Evolutionary conservation across 2,329 filamentous ascomycete species (phyloP), one percentile per base, ranked within the genome.

Genomic region (Fusarium napiforme): DNA sequence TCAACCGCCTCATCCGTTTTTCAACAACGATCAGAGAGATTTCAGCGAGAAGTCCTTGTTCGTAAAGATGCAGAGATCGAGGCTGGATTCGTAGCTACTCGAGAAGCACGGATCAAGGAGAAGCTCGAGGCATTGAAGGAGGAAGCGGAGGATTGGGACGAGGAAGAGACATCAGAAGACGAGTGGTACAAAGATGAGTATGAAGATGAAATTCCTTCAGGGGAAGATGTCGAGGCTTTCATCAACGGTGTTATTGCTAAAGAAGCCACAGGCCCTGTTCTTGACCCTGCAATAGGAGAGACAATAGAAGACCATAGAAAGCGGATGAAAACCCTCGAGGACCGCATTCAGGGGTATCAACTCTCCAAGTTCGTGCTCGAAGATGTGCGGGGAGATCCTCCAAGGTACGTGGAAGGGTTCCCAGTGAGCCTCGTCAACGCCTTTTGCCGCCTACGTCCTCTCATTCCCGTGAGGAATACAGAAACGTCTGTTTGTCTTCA

Each of bases 401-500:
- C 69, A 34, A 66, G 63, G n/a, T 82, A 82, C 53, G 46, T 80
- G 9, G 77, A 81, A 10, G 79, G 80, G 4, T 61, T 76, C 7
- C 79, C 80, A 0, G 68, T 66, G 39, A 76, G 77, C 39, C 52
- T 75, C 7, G 34, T 71, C 8, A 23, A 61, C 3, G 50, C 68
- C 9, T 67, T 72, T 36, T 77, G 69, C 10, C 45, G 68, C 39
- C 50, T 80, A 42, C 36, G 47, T 26, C 72, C 73, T 18, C 57
- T 52, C 28, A 14, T 30, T 34, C 40, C 39, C 9, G 40, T 39
- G 4, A 14, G 7, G 30, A 28, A 40, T 3, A 57, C 69, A 18
- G 56, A 14, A 7, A 32, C 36, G 7, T 52, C 32, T 10, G 59
- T 59, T 19, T 82, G 80, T 50, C 64, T 77, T 19, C 76, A 76